These are phyloP conservation scores for Exobasidium rhododendri DNA, from an alignment of 1,284 basidiomycete genomes.

Conservation along the genomic window DNA sequence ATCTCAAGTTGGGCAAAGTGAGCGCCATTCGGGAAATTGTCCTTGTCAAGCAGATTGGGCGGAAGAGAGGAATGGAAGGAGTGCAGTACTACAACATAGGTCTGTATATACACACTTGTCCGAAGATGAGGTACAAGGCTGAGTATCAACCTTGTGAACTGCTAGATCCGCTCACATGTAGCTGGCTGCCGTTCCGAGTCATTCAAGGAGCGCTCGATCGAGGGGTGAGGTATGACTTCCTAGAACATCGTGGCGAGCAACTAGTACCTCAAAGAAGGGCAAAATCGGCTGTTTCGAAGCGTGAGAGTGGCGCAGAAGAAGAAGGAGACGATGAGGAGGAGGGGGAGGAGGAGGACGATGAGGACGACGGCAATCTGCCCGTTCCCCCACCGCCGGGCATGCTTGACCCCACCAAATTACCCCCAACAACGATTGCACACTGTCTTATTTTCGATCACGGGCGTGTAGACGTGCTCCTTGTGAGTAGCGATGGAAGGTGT, in stretches of 20 bases:
- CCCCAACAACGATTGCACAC: conserved; percentile 56
- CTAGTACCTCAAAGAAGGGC: not conserved
- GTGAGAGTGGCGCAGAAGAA: conserved; percentile 1
- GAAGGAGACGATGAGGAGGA: too few relatives aligned
- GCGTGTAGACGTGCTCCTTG: not conserved
- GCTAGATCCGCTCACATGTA: conserved; percentile 70
- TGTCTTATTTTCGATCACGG: not conserved
- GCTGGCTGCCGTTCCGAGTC: conserved; percentile 15
- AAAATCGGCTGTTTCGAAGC: too few relatives aligned
- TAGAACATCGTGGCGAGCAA: not conserved
- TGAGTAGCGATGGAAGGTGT: not conserved
- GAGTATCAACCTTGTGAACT: conserved; percentile 84
- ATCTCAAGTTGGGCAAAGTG: conserved; percentile 73
- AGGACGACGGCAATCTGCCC: conserved; percentile 7
- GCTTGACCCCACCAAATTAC: conserved; percentile 59
- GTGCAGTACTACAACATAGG: conserved; percentile 15
- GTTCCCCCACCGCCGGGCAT: conserved; percentile 10
- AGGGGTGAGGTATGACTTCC: conserved; percentile 11
- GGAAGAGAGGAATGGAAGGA: conserved; percentile 4
- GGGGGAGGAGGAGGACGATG: conserved; percentile 5
- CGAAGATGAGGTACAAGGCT: conserved; percentile 95
- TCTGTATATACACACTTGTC: conserved; percentile 82
- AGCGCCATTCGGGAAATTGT: conserved; percentile 43
- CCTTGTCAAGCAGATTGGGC: conserved; percentile 28
- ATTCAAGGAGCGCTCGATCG: not conserved